Percentiles rank a stretch among this genome's conserved stretches.
Evolutionary conservation across 176 grass and related monocot species (phyloP).

Genomic region (Thinopyrum elongatum): DNA sequence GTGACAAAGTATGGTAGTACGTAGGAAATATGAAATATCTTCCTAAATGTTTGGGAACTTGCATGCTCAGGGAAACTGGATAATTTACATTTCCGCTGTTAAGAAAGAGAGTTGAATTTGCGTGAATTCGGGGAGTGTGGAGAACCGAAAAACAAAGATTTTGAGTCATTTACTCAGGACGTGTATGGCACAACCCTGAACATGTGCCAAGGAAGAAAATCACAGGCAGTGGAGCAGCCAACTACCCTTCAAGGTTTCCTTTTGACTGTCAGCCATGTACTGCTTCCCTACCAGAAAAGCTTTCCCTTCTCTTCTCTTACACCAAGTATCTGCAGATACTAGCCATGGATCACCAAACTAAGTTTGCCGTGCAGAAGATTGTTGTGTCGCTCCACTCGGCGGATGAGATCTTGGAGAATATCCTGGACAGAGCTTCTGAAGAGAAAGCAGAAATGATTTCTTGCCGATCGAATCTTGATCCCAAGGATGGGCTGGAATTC

Average conservation of each 20-base stretch:
- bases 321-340: not conserved
- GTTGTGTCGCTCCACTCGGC: not conserved
- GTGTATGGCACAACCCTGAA: not conserved
- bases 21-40: no score
- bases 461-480: not conserved
- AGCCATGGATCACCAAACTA: conserved; percentile 30
- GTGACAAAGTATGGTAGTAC: no score
- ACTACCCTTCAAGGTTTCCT: conserved; percentile 20
- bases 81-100: no score
- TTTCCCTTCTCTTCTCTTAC: not conserved
- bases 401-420: conserved; percentile 24
- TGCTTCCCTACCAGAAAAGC: not conserved
- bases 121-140: no score
- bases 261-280: conserved; percentile 30
- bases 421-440: conserved; percentile 2
- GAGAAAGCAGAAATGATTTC: not conserved
- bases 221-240: not conserved
- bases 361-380: conserved; percentile 21
- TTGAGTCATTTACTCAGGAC: no score
- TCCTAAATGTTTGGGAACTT: no score
- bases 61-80: no score
- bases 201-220: not conserved
- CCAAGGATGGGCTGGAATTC: conserved; percentile 19
- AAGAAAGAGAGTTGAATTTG: no score
- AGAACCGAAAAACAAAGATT: not conserved